A percentile compares a stretch with the other conserved stretches of the same genome.
Evolutionary conservation across 2,329 filamentous ascomycete species (phyloP).

Genomic region (Ophiostoma perfectum): DNA sequence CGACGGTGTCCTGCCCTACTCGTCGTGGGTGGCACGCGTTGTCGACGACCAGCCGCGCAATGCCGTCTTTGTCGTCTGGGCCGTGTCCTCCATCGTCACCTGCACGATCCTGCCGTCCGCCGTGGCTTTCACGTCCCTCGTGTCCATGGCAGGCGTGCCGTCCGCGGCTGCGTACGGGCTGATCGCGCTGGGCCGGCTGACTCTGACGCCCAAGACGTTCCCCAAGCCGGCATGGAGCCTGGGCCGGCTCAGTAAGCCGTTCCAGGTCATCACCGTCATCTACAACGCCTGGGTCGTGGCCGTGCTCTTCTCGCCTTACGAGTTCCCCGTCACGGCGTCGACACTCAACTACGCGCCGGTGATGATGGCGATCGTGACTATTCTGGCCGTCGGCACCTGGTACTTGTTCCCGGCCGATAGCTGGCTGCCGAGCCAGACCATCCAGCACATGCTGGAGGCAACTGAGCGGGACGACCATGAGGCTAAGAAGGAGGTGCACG

Average conservation of each 20-base stretch:
- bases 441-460: conserved; percentile 18
- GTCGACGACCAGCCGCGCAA: conserved; percentile 22
- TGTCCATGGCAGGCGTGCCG: conserved; percentile 22
- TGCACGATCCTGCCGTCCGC: conserved; percentile 23
- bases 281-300: conserved; percentile 23
- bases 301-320: conserved; percentile 22
- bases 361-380: conserved; percentile 23
- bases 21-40: conserved; percentile 18
- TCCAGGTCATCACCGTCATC: conserved; percentile 20
- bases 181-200: conserved; percentile 14
- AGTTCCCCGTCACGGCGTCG: conserved; percentile 18
- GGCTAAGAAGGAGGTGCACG: background rate
- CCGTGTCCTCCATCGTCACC: conserved; percentile 18
- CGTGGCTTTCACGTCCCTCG: conserved; percentile 24
- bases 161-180: conserved; percentile 23
- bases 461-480: background rate
- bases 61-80: conserved; percentile 23
- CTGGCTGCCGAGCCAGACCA: conserved; percentile 23
- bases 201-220: conserved; percentile 21
- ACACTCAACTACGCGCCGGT: conserved; percentile 24
- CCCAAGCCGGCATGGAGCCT: conserved; percentile 22
- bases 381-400: conserved; percentile 21
- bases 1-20: conserved; percentile 23
- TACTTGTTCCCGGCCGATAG: conserved; percentile 19
- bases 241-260: conserved; percentile 21